Base-by-base conservation (phyloP, 2,329 filamentous ascomycete genomes). In the Talaromyces sp. region DNA sequence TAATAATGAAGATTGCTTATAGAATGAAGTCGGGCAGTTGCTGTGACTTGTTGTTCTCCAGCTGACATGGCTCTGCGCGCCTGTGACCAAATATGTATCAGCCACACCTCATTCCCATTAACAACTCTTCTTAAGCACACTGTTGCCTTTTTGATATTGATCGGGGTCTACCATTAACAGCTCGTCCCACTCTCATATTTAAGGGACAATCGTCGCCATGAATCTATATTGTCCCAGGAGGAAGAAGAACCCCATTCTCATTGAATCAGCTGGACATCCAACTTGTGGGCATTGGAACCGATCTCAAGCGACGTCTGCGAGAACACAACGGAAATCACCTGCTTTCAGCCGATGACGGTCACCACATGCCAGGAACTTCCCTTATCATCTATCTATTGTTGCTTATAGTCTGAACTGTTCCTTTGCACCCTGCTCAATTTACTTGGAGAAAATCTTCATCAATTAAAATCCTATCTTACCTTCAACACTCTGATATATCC, bases 321-420 rank as follows among this genome's bases (percentile, higher is more conserved):
- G 17, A 27, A 22, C 11, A 35, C 40, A 52, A 47, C n/a, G 57
- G 40, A 37, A 53, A 65, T 68, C 65, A 66, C 58, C 61, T 64
- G 64, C 55, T 52, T 55, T 56, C 47, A 54, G 53, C 61, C 52
- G 56, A 66, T 68, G 64, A 66, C 65, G 47, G 47, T 52, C 33
- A 51, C 52, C 62, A 65, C 58, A 59, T 62, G 60, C 47, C 32
- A 19, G 22, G 4, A 19, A 19, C 22, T 17, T 32, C 27, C 17
- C 14, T 19, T 14, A 19, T 4, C 17, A 27, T 17, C 39, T 30
- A 17, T 46, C 32, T 33, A 17, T 36, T 17, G 10, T 32, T 30
- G 30, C n/a, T 22, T 16, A 17, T 17, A 29, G 10, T 20, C 4
- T 27, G 9, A 4, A 27, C 9, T 9, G 24, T 27, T 9, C 24